These are phyloP conservation scores for Flaveria robusta DNA, from an alignment of 129 eudicot species.

Conservation along the genomic window DNA sequence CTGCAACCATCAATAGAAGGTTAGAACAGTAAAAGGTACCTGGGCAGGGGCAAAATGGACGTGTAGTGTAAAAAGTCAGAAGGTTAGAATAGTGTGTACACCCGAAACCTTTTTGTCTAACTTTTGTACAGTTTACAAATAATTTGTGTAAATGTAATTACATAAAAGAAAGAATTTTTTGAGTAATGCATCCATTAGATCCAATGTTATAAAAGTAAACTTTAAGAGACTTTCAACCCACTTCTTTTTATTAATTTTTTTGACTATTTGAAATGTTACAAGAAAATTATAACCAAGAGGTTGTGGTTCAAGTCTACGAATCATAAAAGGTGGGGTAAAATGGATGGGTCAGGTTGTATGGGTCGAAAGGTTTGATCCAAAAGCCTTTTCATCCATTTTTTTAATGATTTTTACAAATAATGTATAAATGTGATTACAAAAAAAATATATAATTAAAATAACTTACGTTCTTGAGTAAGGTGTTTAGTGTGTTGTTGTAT, in stretches of 20 bases:
- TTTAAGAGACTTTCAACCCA: background rate
- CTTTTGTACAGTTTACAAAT: background rate
- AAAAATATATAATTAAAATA: background rate
- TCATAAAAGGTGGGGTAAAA: background rate
- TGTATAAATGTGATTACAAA: background rate
- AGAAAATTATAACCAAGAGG: no score
- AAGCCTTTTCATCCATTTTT: background rate
- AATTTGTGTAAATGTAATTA: background rate
- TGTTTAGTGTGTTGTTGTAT: background rate
- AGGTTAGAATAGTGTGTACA: background rate
- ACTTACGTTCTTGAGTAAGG: background rate
- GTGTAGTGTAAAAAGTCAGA: background rate
- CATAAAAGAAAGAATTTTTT: background rate
- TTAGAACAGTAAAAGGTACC: background rate
- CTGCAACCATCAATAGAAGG: slow-evolving; percentile 39
- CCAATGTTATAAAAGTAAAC: background rate
- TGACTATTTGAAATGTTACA: no score
- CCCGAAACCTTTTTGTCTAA: background rate
- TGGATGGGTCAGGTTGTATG: background rate
- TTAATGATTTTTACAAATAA: background rate
- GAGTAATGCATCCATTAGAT: background rate
- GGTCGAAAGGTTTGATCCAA: background rate
- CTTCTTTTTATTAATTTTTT: background rate
- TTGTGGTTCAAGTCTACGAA: background rate
- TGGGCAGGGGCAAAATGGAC: background rate